Evolutionary conservation across 73 alveolate genomes (phyloP), one percentile per base, ranked within the genome.

Genomic region (Tetrahymena borealis): DNA sequence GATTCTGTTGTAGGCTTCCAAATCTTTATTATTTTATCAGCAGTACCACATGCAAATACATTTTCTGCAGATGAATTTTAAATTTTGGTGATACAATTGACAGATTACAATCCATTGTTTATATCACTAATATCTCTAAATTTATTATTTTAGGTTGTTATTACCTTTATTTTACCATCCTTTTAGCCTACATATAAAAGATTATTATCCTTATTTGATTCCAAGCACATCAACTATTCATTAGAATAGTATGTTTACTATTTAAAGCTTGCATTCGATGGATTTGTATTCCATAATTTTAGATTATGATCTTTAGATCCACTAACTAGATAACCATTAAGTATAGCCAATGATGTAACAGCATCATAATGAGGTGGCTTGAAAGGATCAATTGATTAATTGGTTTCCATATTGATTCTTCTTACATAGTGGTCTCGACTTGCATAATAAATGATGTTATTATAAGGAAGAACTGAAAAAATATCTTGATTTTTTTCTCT

Each of bases 351-450:
- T 12, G 97, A 93, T 16, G 98, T 94, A 15, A 96, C 97, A 13
- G 94, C 95, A 94, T 96, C 98, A 43, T 79, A 93, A 91, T 96
- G 98, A 38, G 97, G 96, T 4, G 97, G 95, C 33, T 96, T 95
- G 42, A 92, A 96, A 7, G 95, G 95, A 39, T 90, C 79, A n/a
- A 39, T 33, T 28, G 77, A 20, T 35, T 85, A 96, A 24, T 43
- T 38, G 33, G 91, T 85, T 43, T 40, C 90, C 37, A 78, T 38
- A 40, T 43, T 90, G 33, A 94, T 91, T 33, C 95, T 95, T 28
- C 91, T 38, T 3, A 96, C 94, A 41, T 95, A 28, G 60, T 95
- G 97, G 39, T 95, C 91, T 43, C 97, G 78, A 40, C 97, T 91
- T 15, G 96, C 96, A 39, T 93, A 95, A 90, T 94, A 96, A 24